phyloP scores from a whole-genome alignment of 257 asterid species.

The Solanum corneliomulleri region DNA sequence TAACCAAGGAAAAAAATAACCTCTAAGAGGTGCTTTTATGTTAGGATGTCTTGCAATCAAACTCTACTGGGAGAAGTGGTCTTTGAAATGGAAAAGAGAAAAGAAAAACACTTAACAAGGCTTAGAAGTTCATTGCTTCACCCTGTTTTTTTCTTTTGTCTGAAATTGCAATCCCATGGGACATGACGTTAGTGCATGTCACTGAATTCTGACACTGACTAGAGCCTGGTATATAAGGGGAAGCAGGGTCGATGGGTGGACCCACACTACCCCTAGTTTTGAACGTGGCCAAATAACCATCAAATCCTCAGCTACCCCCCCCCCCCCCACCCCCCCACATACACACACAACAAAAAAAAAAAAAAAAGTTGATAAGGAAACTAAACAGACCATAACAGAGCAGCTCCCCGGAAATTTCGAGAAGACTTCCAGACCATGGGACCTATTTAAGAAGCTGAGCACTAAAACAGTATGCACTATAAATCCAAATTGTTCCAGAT shows the following conservation, averaged over 20 bases:
- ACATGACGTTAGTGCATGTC: background rate
- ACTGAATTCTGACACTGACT: background rate
- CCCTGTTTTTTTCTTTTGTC: background rate
- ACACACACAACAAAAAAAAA: no score
- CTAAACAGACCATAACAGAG: background rate
- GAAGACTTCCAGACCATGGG: background rate
- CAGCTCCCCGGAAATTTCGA: background rate
- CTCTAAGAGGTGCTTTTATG: background rate
- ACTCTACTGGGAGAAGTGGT: background rate
- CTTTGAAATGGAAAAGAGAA: background rate
- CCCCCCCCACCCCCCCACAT: no score
- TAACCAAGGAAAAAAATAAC: background rate
- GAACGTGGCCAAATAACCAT: background rate
- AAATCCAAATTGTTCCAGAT: background rate
- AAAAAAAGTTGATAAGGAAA: background rate
- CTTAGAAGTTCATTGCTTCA: background rate
- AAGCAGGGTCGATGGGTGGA: background rate
- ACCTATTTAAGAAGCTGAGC: background rate
- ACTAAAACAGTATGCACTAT: background rate
- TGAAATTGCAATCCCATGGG: background rate
- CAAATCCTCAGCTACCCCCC: background rate
- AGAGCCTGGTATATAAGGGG: background rate
- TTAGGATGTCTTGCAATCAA: background rate
- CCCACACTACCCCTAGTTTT: background rate
- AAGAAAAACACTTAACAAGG: background rate